Percentiles rank a stretch among this genome's conserved stretches.
Evolutionary conservation across 495 filamentous ascomycete genomes (phyloP).

Genomic region (Jackrogersella minutella): DNA sequence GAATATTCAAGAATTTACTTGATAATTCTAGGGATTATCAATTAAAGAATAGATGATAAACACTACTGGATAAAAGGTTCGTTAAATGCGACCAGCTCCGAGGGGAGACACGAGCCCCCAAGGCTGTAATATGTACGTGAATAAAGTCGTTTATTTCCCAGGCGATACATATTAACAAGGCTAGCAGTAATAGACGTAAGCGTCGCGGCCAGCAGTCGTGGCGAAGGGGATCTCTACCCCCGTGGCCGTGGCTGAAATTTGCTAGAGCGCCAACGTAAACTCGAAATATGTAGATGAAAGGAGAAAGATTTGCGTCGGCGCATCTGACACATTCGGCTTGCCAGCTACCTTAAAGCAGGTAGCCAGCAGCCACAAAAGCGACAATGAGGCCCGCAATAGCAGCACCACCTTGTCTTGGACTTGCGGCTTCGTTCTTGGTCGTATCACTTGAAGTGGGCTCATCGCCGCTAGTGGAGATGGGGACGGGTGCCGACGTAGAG

Average conservation of each 20-base stretch:
- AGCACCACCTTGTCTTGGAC: constrained; percentile 48
- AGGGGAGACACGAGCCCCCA: background rate
- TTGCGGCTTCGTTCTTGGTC: constrained; percentile 50
- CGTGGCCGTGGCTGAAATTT: background rate
- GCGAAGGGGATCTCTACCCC: background rate
- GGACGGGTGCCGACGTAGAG: constrained; percentile 2
- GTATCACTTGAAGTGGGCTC: constrained; percentile 31
- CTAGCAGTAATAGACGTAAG: background rate
- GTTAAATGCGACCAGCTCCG: constrained; percentile 34
- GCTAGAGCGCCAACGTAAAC: background rate
- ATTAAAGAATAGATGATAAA: constrained; percentile 31
- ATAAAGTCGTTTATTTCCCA: background rate
- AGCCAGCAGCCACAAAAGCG: constrained; percentile 56
- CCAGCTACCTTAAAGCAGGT: constrained; percentile 46
- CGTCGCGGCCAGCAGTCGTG: background rate
- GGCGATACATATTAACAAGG: constrained; percentile 14
- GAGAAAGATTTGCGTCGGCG: constrained; percentile 1
- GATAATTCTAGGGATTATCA: constrained; percentile 20
- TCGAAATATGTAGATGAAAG: constrained; percentile 12
- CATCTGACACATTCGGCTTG: background rate
- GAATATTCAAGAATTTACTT: constrained; percentile 21
- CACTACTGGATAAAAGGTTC: constrained; percentile 37
- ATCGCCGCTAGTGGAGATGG: constrained; percentile 25
- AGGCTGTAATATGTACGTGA: constrained; percentile 19
- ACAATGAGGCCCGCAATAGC: constrained; percentile 58